Base-by-base conservation (phyloP, 164 flowering plant genomes). In the Piper betle region DNA sequence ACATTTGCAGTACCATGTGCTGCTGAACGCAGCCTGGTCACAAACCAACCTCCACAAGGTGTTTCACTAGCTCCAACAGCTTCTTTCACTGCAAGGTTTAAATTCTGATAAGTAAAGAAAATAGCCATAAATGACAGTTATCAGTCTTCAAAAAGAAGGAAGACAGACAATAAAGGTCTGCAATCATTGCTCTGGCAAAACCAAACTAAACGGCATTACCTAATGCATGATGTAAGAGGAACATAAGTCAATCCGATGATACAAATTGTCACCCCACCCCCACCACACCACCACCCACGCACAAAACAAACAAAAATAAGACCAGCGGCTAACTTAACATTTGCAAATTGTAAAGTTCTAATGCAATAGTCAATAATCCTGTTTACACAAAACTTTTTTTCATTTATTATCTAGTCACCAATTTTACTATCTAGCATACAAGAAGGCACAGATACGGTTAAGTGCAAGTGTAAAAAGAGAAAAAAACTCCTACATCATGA, bases 41-140 rank as follows among this genome's bases (percentile, higher is more conserved):
- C 99, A 37, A 83, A 81, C 99, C 99, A 93, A 66, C 80, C 85
- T 52, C 97, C 97, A 72, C 71, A 84, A 60, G 97, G 97, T 37
- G 91, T 82, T 77, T 93, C 97, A 64, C 82, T 87, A 9, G 92
- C 97, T 68, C 99, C 95, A 76, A 93, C 97, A 54, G 92, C 95
- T 64, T 93, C 99, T 67, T 84, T 90, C 17, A 85, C 97, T 93
- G 78, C 71, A 77, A 43, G 56, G 67, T 38, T 59, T 12, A 55
- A 5, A 55, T 38, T 12, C 25, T 25, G 0, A 55, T 25, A n/a
- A 55, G 15, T 13, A 55, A 33, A 55, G 8, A 55, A n/a, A 15
- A 4, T 6, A 55, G 20, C 20, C 20, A 55, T 18, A 33, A 55
- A 55, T 55, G 13, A 33, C 19, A n/a, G 15, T 46, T 15, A 46